Base-by-base conservation (phyloP, 345 rosid species). In the Gossypium longicalyx region DNA sequence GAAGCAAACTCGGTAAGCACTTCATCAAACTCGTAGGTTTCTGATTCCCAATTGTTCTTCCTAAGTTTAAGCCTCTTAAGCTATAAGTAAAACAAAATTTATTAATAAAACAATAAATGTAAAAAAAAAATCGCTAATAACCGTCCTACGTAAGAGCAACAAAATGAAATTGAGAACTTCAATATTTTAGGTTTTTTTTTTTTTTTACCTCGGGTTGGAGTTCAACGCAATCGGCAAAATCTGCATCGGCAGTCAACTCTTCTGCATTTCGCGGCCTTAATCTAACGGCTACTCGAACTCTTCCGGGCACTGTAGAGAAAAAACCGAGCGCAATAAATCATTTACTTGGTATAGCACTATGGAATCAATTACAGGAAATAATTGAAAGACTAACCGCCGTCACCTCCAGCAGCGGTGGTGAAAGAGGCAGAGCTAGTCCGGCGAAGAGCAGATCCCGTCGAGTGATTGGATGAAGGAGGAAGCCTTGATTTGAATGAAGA, bases 221-320 rank as follows among this genome's bases (percentile, higher is more conserved):
- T 80, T 96, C 99, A 60, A 96, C 99, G 68, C 98, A 96, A 80
- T 91, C 97, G 34, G 94, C 94, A 86, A 96, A 96, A 86, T 96
- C 99, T 22, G 99, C 97, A 86, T 96, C 99, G 0, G 94, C 97
- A 34, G 82, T 85, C 48, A 81, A 81, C 78, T 96, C 99, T 85
- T 96, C 99, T 1, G 88, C 86, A 84, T 89, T 96, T 12, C 91
- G 89, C 2, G 98, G 98, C 73, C 98, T 81, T 81, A 96, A 89
- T 83, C 98, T 93, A 62, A 96, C 93, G 0, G 97, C 97, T 20
- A 96, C 99, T 76, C 98, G 84, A 67, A 96, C 99, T 85, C 99
- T 89, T 77, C 98, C 99, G 1, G 93, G 90, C 67, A 93, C 99
- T 96, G 73, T 61, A 60, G 22, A 4, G 44, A 65, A 70, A 56